Percentiles rank a stretch among this genome's conserved stretches.
These are phyloP conservation scores for Amphicarpaea edgeworthii DNA, from an alignment of 306 rosid genomes.

Conservation along the genomic window DNA sequence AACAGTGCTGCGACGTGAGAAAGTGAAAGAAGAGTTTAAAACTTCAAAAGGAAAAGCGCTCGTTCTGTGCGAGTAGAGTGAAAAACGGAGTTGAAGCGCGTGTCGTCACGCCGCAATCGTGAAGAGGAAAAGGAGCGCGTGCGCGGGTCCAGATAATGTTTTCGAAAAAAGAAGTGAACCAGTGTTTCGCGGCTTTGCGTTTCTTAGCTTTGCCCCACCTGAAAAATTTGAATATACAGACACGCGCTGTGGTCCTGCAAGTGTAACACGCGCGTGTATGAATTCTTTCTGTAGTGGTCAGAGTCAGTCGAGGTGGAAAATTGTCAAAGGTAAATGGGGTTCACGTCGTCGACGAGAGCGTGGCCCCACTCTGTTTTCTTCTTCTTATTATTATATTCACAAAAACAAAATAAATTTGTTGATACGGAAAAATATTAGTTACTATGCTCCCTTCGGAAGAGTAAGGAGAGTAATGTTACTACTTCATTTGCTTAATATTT, in stretches of 20 bases:
- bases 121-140: slow-evolving; percentile 12
- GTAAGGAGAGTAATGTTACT: neutral
- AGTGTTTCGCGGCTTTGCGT: slow-evolving; percentile 8
- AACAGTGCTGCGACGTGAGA: slow-evolving; percentile 13
- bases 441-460: neutral
- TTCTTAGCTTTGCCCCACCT: neutral
- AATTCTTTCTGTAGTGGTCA: neutral
- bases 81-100: slow-evolving; percentile 53
- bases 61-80: slow-evolving; percentile 20
- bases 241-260: neutral
- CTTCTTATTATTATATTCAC: no score
- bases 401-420: no score
- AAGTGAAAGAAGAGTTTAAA: slow-evolving; percentile 50
- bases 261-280: neutral
- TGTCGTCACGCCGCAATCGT: slow-evolving; percentile 1
- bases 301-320: neutral
- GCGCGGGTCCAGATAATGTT: slow-evolving; percentile 27
- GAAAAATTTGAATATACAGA: slow-evolving; percentile 10
- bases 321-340: no score
- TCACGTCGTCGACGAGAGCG: no score
- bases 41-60: slow-evolving; percentile 51
- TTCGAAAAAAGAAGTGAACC: slow-evolving; percentile 26
- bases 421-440: neutral
- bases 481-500: neutral
- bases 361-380: no score